Evolutionary conservation across 352 stramenopile species (phyloP), one percentile per base, ranked within the genome.

Genomic region (Pythium volutum): DNA sequence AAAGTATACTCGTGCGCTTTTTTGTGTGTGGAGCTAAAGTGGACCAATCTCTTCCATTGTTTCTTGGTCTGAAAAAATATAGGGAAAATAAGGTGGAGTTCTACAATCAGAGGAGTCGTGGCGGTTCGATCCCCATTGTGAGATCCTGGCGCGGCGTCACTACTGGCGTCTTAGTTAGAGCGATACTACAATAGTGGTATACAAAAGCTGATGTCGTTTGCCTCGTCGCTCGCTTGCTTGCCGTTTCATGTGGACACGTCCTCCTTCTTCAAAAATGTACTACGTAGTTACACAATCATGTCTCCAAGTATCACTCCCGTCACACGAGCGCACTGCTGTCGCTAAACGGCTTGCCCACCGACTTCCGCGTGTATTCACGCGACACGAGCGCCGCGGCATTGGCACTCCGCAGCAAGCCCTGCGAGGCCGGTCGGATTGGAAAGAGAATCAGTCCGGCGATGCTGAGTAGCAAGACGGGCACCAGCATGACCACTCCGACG

Each of bases 361-460:
- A 77, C 52, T 71, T 67, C 31, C 83, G 77, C 52, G 83, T 87
- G 66, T 84, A 92, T 46, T 92, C 77, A 36, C 83, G 65, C 42
- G 81, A 88, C 68, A 74, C 87, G 7, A 92, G 71, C 12, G 67
- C 75, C 53, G 70, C 81, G 16, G 55, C 63, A 26, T 75, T 89
- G 4, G 83, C 75, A 62, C 69, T 67, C 43, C 64, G 67, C 16
- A 70, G 66, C 4, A 89, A 38, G 10, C 63, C 62, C 25, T 53
- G 60, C 48, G 80, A 92, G 10, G 68, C 64, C 36, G 80, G 64
- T 15, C 75, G 78, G 49, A 89, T 73, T 25, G 77, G 78, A 67
- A 76, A 92, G 4, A 81, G 57, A 43, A 92, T 39, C n/a, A 82
- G 57, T 12, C 74, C 73, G 16, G 84, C 50, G 29, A 89, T 45